Conservation (phyloP, 352 stramenopile species). For the Phytophthora cactorum region DNA sequence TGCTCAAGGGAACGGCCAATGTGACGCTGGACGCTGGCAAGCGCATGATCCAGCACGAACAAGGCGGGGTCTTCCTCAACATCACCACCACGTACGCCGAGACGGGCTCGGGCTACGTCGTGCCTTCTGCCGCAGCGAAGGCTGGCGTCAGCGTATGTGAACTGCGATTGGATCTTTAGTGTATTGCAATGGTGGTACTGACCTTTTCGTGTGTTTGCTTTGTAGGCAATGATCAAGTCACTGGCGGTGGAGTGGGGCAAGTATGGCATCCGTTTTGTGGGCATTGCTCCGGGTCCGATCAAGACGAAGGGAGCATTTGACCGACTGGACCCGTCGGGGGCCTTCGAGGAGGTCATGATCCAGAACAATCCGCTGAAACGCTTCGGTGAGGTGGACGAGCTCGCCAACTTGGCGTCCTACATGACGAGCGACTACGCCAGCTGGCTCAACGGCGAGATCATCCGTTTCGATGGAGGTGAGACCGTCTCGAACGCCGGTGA, state of each 20-base stretch:
- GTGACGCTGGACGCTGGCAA: constrained; percentile 84
- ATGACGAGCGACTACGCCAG: constrained; percentile 83
- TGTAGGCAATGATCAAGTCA: constrained; percentile 94
- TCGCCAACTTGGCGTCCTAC: constrained; percentile 81
- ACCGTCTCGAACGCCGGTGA: constrained; percentile 75
- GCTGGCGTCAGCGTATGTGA: constrained; percentile 87
- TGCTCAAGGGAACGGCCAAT: constrained; percentile 87
- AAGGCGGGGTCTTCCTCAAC: constrained; percentile 94
- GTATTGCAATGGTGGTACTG: constrained; percentile 23
- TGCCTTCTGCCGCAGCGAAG: constrained; percentile 96
- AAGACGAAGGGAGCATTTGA: constrained; percentile 87
- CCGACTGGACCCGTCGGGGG: constrained; percentile 71
- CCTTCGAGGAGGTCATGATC: constrained; percentile 70
- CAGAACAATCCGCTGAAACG: constrained; percentile 76
- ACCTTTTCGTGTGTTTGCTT: constrained; percentile 17
- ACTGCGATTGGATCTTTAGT: neutral
- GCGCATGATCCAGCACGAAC: constrained; percentile 77
- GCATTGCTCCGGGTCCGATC: constrained; percentile 97
- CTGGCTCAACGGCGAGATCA: constrained; percentile 85
- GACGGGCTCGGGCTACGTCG: constrained; percentile 94
- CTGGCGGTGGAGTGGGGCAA: constrained; percentile 97
- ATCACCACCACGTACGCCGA: constrained; percentile 97
- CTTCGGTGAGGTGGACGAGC: constrained; percentile 79
- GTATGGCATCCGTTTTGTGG: constrained; percentile 95
- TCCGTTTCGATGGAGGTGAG: constrained; percentile 84